Conservation (phyloP, 805 yeast genomes). For the Teunomyces tritomae region DNA sequence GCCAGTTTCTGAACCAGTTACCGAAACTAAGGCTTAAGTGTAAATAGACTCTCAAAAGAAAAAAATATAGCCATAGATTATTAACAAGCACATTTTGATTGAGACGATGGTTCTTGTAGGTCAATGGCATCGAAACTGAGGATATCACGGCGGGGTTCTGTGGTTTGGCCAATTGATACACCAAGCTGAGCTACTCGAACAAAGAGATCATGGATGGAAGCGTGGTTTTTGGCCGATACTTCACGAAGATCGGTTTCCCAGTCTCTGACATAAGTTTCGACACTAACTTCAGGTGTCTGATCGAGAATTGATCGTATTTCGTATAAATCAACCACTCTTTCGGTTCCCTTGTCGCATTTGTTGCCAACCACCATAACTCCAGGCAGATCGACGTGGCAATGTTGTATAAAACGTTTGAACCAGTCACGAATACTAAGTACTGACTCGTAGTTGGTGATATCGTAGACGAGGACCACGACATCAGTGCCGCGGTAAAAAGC, state of each 20-base stretch:
- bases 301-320: conserved; percentile 36
- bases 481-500: conserved; percentile 61
- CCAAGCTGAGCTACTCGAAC: conserved; percentile 38
- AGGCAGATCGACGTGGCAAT: conserved; percentile 47
- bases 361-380: conserved; percentile 54
- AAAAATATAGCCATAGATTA: not conserved
- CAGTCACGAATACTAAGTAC: conserved; percentile 46
- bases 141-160: conserved; percentile 13
- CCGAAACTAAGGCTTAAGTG: conserved; percentile 1
- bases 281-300: conserved; percentile 11
- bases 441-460: conserved; percentile 50
- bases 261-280: conserved; percentile 27
- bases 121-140: conserved; percentile 34
- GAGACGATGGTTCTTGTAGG: conserved; percentile 10
- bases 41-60: not conserved
- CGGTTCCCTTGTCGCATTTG: conserved; percentile 40
- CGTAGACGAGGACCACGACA: conserved; percentile 53
- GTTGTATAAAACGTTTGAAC: conserved; percentile 47
- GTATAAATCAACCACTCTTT: conserved; percentile 34
- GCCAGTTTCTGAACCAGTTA: not conserved
- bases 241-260: conserved; percentile 36
- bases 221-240: conserved; percentile 29
- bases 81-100: conserved; percentile 21
- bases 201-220: conserved; percentile 33
- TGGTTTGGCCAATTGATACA: conserved; percentile 10